Evolutionary conservation across 768 basidiomycete genomes (phyloP).

Genomic region (Gymnopilus dilepis): DNA sequence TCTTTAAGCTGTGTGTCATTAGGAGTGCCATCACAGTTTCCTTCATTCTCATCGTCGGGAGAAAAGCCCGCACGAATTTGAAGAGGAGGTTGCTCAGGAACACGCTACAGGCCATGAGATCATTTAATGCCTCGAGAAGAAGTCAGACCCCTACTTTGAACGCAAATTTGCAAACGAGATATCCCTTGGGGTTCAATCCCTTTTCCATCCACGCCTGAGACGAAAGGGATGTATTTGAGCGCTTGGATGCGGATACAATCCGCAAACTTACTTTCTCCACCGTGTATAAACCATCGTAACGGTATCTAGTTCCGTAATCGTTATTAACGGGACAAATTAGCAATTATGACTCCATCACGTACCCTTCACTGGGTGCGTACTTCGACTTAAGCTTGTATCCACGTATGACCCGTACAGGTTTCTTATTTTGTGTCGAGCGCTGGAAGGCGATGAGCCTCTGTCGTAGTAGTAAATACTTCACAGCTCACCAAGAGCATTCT

Average conservation of each 20-base stretch:
- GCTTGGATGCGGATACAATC: background rate
- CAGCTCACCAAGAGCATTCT: slow-evolving; percentile 61
- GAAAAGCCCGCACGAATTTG: slow-evolving; percentile 39
- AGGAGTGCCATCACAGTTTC: too few relatives aligned
- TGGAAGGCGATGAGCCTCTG: slow-evolving; percentile 30
- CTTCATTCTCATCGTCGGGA: slow-evolving; percentile 12
- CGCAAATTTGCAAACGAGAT: slow-evolving; percentile 83
- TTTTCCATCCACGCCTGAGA: slow-evolving; percentile 73
- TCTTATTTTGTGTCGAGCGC: slow-evolving; percentile 79
- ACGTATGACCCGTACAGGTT: slow-evolving; percentile 86
- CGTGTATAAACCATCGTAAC: slow-evolving; percentile 88
- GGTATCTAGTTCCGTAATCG: slow-evolving; percentile 57
- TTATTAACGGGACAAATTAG: too few relatives aligned
- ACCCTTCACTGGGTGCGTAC: slow-evolving; percentile 85
- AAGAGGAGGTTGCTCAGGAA: slow-evolving; percentile 60
- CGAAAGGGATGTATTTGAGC: background rate
- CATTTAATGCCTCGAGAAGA: background rate
- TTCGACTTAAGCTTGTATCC: slow-evolving; percentile 77
- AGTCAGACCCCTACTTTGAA: slow-evolving; percentile 62
- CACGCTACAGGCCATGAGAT: slow-evolving; percentile 42
- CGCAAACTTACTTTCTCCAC: slow-evolving; percentile 64
- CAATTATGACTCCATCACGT: slow-evolving; percentile 14
- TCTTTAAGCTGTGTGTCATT: slow-evolving; percentile 24
- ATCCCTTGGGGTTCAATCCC: slow-evolving; percentile 72
- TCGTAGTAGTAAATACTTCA: background rate